Evolutionary conservation across 352 stramenopile species (phyloP).

Genomic region (Globisporangium cylindrosporum): DNA sequence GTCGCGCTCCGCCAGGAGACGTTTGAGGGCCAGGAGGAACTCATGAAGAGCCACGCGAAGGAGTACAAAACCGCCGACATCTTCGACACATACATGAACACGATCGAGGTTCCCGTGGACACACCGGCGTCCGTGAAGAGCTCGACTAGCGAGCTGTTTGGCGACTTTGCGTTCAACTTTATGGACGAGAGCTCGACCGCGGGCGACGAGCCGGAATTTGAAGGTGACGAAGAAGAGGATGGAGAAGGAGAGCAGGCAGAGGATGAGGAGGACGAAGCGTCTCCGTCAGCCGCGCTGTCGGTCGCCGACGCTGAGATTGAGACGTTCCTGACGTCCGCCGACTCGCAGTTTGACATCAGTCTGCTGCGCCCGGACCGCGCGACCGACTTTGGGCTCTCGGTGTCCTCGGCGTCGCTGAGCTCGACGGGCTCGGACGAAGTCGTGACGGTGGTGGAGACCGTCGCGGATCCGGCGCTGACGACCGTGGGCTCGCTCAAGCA

Average conservation of each 20-base stretch:
- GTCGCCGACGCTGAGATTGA: constrained; percentile 31
- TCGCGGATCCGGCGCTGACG: constrained; percentile 23
- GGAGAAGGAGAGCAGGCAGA: constrained; percentile 27
- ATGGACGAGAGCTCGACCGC: constrained; percentile 42
- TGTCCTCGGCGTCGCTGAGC: constrained; percentile 54
- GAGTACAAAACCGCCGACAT: constrained; percentile 78
- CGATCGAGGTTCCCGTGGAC: constrained; percentile 75
- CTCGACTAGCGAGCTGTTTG: constrained; percentile 66
- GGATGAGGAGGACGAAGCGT: constrained; percentile 26
- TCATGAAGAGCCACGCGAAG: constrained; percentile 83
- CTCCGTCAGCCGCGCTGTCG: constrained; percentile 20
- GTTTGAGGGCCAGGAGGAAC: constrained; percentile 67
- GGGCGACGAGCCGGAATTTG: constrained; percentile 25
- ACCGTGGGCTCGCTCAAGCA: constrained; percentile 1
- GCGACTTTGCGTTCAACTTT: constrained; percentile 84
- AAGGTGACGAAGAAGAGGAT: constrained; percentile 29
- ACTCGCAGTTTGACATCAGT: constrained; percentile 75
- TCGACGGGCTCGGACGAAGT: constrained; percentile 27
- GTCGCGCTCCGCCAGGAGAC: constrained; percentile 52
- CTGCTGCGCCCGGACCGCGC: constrained; percentile 63
- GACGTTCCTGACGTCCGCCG: constrained; percentile 42
- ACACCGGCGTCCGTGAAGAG: constrained; percentile 81
- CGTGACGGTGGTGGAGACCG: constrained; percentile 29
- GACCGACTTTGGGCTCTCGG: constrained; percentile 62
- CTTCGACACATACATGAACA: constrained; percentile 88